These are phyloP conservation scores for Ophiostoma sp. DNA, from an alignment of 2,329 filamentous ascomycete genomes.

Conservation along the genomic window DNA sequence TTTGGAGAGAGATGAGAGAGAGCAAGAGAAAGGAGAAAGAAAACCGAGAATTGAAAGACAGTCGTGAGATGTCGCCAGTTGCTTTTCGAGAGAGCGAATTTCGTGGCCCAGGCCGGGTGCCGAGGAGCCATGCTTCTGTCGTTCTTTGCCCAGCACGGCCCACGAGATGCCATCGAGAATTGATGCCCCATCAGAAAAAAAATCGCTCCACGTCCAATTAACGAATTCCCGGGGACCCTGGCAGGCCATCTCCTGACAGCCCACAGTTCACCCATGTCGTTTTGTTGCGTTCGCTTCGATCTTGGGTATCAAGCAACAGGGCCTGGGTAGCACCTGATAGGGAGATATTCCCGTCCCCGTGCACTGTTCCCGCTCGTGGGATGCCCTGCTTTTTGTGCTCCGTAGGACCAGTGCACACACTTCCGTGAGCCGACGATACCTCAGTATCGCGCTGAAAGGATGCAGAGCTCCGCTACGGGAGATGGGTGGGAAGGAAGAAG, in stretches of 20 bases:
- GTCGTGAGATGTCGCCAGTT: neutral
- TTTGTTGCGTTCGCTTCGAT: neutral
- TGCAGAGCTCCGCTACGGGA: neutral
- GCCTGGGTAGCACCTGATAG: neutral
- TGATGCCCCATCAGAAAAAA: neutral
- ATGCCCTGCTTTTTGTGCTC: neutral
- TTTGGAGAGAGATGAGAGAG: neutral
- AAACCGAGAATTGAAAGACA: neutral
- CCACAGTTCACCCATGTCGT: neutral
- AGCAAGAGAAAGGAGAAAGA: neutral
- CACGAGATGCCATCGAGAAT: neutral
- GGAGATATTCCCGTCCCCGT: neutral
- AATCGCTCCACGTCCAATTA: neutral
- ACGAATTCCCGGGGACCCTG: neutral
- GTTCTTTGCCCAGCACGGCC: neutral
- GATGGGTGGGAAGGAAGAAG: neutral
- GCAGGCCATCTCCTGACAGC: neutral
- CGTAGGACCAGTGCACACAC: neutral
- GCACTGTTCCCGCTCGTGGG: neutral
- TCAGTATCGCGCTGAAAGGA: neutral
- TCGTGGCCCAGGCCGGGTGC: neutral
- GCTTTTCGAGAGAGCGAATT: neutral
- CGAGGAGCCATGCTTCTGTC: neutral
- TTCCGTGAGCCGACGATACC: neutral
- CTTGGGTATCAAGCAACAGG: neutral